These are phyloP conservation scores for Dioscorea alata DNA, from an alignment of 106 monocot species.

Conservation along the genomic window DNA sequence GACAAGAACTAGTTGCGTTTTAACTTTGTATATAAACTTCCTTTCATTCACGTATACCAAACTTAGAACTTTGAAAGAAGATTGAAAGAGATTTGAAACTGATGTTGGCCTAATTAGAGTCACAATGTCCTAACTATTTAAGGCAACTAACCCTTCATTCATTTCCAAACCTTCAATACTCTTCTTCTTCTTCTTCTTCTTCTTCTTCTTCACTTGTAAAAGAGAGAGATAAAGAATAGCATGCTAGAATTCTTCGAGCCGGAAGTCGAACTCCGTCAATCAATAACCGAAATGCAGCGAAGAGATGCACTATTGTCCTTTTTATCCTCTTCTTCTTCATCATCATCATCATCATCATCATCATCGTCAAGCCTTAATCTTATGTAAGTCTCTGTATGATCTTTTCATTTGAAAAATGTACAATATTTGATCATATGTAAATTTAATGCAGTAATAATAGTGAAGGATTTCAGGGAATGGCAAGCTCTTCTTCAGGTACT, in stretches of 20 bases:
- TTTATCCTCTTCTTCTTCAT: not conserved
- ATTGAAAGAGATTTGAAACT: constrained; percentile 21
- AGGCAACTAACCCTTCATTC: no score
- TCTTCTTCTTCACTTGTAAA: not conserved
- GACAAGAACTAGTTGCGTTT: no score
- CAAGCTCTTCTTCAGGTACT: no score
- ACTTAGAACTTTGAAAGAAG: not conserved
- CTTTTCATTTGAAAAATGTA: not conserved
- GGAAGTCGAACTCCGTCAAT: not conserved
- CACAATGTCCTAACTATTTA: no score
- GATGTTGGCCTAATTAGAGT: not conserved
- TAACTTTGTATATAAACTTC: no score
- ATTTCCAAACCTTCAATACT: no score
- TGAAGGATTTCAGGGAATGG: no score
- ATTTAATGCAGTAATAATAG: no score
- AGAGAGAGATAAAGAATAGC: not conserved
- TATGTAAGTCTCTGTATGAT: not conserved
- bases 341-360: not conserved
- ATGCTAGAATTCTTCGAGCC: not conserved
- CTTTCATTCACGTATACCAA: not conserved
- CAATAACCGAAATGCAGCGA: not conserved
- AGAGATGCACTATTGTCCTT: no score
- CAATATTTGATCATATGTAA: not conserved
- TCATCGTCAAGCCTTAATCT: no score
- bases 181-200: not conserved